Evolutionary conservation across 805 yeast species (phyloP), one percentile per base, ranked within the genome.

Genomic region (Ogataea trehalophila): DNA sequence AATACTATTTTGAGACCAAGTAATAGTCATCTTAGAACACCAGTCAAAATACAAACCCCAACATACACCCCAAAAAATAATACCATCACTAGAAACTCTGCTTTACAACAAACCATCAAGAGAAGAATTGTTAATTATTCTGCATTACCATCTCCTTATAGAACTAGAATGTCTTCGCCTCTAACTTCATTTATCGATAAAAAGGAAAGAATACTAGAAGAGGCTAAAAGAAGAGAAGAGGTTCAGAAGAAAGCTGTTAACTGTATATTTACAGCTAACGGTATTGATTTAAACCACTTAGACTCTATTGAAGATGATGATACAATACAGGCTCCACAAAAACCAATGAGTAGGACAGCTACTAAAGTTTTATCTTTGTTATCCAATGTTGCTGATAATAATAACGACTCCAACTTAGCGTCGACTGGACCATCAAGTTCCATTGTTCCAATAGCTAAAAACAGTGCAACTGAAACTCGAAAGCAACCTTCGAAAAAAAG

Each of bases 111-210:
- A 15, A 53, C 63, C 2, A 49, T 48, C 39, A 64, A 56, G 42
- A 55, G 55, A 43, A 56, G 70, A 47, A 57, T 66, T 33, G 57
- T 63, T 5, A 53, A 50, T 22, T 66, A 62, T 39, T 54, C 66
- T 6, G 45, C 57, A 8, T 49, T 62, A 11, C 62, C 67, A 5
- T 59, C 62, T 1, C 63, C 67, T 4, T 55, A 57, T 40, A 52
- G 59, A 36, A 46, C 53, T 31, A 50, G 65, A 35, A 51, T 60
- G 4, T 53, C 58, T 8, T 61, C 70, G 3, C 68, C 70, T 5
- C 51, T 65, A 31, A 53, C 54, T 5, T 44, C 57, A 6, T 55
- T 51, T 42, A 45, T 57, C n/a, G 61, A 51, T 34, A 50, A 49
- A 33, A 53, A 49, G 37, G 49, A 53, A 39, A 47, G 42, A 46